Percentiles rank a stretch among this genome's conserved stretches.
Evolutionary conservation across 441 rosid species (phyloP).

Genomic region (Adansonia grandidieri): DNA sequence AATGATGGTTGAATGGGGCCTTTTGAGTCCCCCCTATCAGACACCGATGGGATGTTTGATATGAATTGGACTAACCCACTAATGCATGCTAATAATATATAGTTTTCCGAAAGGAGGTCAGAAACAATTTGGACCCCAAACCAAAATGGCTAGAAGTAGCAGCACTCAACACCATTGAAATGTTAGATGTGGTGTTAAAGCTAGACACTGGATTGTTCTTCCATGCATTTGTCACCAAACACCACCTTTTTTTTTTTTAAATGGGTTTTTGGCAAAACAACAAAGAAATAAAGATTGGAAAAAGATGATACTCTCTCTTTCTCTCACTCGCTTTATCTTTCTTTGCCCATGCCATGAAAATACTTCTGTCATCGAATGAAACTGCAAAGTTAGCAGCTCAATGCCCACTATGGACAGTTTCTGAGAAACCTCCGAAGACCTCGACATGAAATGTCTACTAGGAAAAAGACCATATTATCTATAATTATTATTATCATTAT

Average conservation of each 20-base stretch:
- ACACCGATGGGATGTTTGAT: conserved; percentile 37
- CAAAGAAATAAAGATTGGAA: background rate
- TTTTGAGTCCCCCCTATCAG: conserved; percentile 23
- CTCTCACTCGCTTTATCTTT: background rate
- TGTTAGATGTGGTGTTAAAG: conserved; percentile 44
- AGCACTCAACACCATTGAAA: conserved; percentile 30
- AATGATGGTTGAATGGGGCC: conserved; percentile 36
- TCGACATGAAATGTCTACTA: background rate
- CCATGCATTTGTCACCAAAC: conserved; percentile 38
- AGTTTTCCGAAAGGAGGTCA: background rate
- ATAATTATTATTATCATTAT: background rate
- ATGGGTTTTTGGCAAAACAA: conserved; percentile 8
- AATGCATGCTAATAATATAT: background rate
- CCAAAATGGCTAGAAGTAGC: conserved; percentile 13
- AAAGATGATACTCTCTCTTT: background rate
- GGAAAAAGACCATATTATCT: background rate
- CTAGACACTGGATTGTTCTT: conserved; percentile 49
- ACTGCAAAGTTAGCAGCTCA: conserved; percentile 5
- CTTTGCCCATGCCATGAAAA: background rate
- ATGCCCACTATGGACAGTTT: conserved; percentile 14
- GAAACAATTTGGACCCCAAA: conserved; percentile 27
- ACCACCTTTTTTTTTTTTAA: background rate
- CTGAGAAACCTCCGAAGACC: conserved; percentile 21
- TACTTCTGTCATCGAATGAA: conserved; percentile 20
- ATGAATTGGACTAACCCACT: conserved; percentile 19